These are phyloP conservation scores for Plasmodium inui DNA, from an alignment of 169 alveolate species.

Conservation along the genomic window DNA sequence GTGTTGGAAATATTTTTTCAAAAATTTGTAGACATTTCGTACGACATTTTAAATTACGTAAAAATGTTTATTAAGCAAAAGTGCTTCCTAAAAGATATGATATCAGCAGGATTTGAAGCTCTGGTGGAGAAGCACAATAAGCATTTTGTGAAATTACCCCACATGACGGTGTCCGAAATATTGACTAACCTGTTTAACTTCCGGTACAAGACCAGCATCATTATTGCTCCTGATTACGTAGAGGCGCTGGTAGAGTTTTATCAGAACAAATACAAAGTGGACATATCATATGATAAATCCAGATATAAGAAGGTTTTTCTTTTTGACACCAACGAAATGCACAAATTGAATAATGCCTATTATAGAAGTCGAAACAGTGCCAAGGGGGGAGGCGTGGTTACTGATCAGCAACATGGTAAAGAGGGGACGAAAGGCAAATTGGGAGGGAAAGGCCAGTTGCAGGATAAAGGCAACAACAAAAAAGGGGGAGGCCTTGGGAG, in stretches of 20 bases:
- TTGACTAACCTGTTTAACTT: constrained; percentile 57
- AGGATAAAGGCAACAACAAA: background rate
- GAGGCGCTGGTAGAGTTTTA: constrained; percentile 32
- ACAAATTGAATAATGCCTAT: constrained; percentile 22
- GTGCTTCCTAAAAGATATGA: constrained; percentile 45
- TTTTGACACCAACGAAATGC: constrained; percentile 53
- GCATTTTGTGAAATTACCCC: constrained; percentile 25
- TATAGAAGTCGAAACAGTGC: background rate
- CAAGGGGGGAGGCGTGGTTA: background rate
- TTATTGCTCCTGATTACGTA: constrained; percentile 37
- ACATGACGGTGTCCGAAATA: constrained; percentile 56
- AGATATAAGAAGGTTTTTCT: constrained; percentile 44
- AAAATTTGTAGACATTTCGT: constrained; percentile 14
- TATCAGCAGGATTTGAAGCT: constrained; percentile 72
- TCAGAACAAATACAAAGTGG: constrained; percentile 47
- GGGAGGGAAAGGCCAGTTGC: background rate
- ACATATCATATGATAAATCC: constrained; percentile 45
- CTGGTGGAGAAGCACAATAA: constrained; percentile 49
- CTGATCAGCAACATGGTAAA: background rate
- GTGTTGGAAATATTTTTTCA: constrained; percentile 27
- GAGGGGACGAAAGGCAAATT: background rate
- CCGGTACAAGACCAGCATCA: constrained; percentile 44
- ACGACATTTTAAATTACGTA: constrained; percentile 60
- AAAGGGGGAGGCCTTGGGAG: background rate
- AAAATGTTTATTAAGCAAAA: constrained; percentile 55